A percentile compares a stretch with the other conserved stretches of the same genome.
phyloP scores from a whole-genome alignment of 2,329 filamentous ascomycete genomes.

The Sphaerostilbella broomeana region DNA sequence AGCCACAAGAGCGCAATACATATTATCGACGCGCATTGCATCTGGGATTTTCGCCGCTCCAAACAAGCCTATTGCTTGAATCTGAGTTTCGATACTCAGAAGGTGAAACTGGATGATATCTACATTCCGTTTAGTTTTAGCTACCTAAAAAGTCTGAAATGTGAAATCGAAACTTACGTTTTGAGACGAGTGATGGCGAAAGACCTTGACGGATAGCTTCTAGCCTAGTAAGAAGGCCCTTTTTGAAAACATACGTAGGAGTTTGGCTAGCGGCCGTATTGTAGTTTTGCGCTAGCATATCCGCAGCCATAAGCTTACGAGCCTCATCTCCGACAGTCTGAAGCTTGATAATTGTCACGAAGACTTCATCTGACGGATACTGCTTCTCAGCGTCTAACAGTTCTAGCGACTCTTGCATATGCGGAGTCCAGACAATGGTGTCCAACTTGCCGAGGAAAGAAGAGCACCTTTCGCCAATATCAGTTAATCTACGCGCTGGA shows the following conservation, averaged over 20 bases:
- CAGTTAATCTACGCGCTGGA: too few species aligned
- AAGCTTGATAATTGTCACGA: slow-evolving; percentile 32
- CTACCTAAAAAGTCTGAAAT: too few species aligned
- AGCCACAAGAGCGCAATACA: slow-evolving; percentile 31
- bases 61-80: slow-evolving; percentile 29
- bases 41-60: slow-evolving; percentile 25
- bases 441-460: slow-evolving; percentile 42
- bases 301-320: slow-evolving; percentile 25
- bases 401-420: slow-evolving; percentile 52
- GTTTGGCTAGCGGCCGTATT: slow-evolving; percentile 21
- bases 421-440: slow-evolving; percentile 48
- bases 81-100: slow-evolving; percentile 25
- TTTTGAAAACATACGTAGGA: slow-evolving; percentile 29
- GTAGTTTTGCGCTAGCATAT: slow-evolving; percentile 27
- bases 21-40: slow-evolving; percentile 26
- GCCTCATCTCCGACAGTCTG: slow-evolving; percentile 37
- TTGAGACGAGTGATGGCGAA: slow-evolving; percentile 19
- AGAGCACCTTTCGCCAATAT: slow-evolving; percentile 22
- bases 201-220: slow-evolving; percentile 21
- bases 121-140: slow-evolving; percentile 11
- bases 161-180: slow-evolving; percentile 20
- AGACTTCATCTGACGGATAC: slow-evolving; percentile 41
- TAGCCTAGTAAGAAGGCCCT: slow-evolving; percentile 24
- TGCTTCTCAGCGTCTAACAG: slow-evolving; percentile 40
- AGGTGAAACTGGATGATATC: slow-evolving; percentile 26